Conservation (phyloP, 2,329 filamentous ascomycete species). For the Cylindrodendrum hubeiense region DNA sequence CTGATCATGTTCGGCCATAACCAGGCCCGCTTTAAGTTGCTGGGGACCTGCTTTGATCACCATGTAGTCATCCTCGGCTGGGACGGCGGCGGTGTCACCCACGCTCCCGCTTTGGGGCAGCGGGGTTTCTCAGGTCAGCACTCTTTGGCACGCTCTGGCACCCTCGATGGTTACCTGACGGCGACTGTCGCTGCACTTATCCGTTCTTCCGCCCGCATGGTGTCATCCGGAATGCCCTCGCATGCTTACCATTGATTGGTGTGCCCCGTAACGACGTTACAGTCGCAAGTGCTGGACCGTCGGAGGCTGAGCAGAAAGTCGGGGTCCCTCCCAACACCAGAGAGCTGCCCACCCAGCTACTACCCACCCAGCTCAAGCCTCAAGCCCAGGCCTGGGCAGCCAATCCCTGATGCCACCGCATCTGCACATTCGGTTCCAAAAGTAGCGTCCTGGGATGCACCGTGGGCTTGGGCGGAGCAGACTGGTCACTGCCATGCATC, state of each 20-base stretch:
- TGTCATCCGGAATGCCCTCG: constrained; percentile 7
- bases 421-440: constrained; percentile 29
- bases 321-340: constrained; percentile 12
- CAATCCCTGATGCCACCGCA: constrained; percentile 25
- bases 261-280: constrained; percentile 13
- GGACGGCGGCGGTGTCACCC: constrained; percentile 18
- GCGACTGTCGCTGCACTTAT: neutral
- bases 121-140: constrained; percentile 33
- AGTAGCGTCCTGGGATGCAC: constrained; percentile 26
- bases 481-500: constrained; percentile 18
- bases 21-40: constrained; percentile 3
- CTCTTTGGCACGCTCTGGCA: constrained; percentile 8
- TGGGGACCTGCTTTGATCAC: constrained; percentile 13
- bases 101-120: constrained; percentile 6
- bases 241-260: neutral
- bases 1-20: neutral
- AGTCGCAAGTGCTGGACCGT: neutral
- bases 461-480: constrained; percentile 24
- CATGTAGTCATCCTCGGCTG: constrained; percentile 25
- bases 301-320: constrained; percentile 22
- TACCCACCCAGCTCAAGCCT: constrained; percentile 24
- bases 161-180: constrained; percentile 26
- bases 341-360: neutral
- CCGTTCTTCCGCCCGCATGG: constrained; percentile 9
- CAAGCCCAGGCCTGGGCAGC: constrained; percentile 18